Conservation (phyloP, 73 alveolate species). For the Tetrahymena borealis region DNA sequence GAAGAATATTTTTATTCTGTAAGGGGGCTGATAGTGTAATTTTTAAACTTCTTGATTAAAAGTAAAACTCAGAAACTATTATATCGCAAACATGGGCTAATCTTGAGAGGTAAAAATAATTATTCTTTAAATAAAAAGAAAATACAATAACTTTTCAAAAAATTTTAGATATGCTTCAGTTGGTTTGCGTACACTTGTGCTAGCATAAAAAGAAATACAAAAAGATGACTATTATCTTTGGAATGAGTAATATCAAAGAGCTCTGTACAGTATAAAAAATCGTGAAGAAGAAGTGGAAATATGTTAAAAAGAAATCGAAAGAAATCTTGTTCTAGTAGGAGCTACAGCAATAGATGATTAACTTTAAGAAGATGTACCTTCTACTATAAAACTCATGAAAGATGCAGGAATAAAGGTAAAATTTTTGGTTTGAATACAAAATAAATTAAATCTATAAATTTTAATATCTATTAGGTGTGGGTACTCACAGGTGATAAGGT, state of each 20-base stretch:
- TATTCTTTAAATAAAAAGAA: neutral
- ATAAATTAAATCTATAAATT: neutral
- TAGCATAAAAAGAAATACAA: conserved; percentile 61
- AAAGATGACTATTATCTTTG: conserved; percentile 57
- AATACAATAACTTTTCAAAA: neutral
- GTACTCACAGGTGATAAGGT: conserved; percentile 64
- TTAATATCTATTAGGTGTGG: conserved; percentile 30
- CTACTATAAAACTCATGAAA: conserved; percentile 42
- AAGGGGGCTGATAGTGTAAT: conserved; percentile 67
- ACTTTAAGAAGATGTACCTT: conserved; percentile 57
- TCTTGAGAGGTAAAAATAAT: neutral
- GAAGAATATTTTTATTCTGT: conserved; percentile 43
- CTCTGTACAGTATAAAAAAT: conserved; percentile 30
- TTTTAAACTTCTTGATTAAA: conserved; percentile 7
- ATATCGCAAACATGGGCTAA: conserved; percentile 2
- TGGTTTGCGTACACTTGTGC: conserved; percentile 70
- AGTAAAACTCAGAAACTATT: conserved; percentile 32
- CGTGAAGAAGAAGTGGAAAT: conserved; percentile 55
- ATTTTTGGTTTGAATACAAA: neutral
- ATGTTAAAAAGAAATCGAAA: conserved; percentile 48
- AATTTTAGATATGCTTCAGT: conserved; percentile 50
- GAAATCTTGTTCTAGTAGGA: conserved; percentile 45
- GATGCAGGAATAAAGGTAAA: conserved; percentile 35
- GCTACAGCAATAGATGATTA: conserved; percentile 77
- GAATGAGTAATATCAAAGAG: conserved; percentile 39